A percentile compares a stretch with the other conserved stretches of the same genome.
These are phyloP conservation scores for Atractiella rhizophila DNA, from an alignment of 768 basidiomycete genomes.

Conservation along the genomic window DNA sequence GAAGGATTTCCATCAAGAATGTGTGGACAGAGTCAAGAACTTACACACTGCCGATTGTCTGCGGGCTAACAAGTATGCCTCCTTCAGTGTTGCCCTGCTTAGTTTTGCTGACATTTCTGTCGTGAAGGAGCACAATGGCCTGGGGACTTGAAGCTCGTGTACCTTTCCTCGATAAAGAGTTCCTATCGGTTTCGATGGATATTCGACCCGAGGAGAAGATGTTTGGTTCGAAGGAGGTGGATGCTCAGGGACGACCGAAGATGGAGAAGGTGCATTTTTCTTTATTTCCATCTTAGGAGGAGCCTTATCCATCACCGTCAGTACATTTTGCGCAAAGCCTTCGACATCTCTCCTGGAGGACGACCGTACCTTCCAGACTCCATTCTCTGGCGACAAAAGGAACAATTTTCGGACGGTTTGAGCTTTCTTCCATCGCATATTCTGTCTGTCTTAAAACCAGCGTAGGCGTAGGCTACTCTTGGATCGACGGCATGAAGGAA, in stretches of 20 bases:
- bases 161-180: constrained; percentile 90
- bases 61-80: constrained; percentile 68
- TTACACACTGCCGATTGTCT: constrained; percentile 91
- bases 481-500: constrained; percentile 49
- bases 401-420: constrained; percentile 96
- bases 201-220: constrained; percentile 63
- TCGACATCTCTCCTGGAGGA: constrained; percentile 44
- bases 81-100: not conserved
- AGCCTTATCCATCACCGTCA: constrained; percentile 21
- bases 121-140: constrained; percentile 74
- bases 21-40: constrained; percentile 83
- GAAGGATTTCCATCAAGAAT: constrained; percentile 77
- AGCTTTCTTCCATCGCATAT: constrained; percentile 30
- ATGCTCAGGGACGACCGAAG: constrained; percentile 59
- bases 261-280: constrained; percentile 65
- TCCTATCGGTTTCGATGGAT: constrained; percentile 83
- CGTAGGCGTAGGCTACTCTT: constrained; percentile 9
- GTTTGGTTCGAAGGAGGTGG: constrained; percentile 60
- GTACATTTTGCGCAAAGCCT: constrained; percentile 91
- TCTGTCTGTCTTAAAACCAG: not conserved
- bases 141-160: constrained; percentile 98
- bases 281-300: not conserved
- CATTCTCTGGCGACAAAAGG: constrained; percentile 96
- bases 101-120: not conserved
- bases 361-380: constrained; percentile 79